A percentile compares a stretch with the other conserved stretches of the same genome.
phyloP scores from a whole-genome alignment of 306 rosid genomes.

The Alnus rubra region DNA sequence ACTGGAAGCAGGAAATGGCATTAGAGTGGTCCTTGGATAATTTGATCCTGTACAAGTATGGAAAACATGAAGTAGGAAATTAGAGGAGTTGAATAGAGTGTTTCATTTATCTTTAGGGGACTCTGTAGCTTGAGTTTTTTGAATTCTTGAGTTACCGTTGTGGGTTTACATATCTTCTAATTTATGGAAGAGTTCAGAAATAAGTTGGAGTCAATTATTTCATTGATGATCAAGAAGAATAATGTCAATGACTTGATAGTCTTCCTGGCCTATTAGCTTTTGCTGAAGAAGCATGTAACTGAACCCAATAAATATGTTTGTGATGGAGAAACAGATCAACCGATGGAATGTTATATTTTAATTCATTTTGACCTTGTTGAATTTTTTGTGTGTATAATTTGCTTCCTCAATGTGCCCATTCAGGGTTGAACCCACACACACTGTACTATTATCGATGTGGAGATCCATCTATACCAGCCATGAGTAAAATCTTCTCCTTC shows the following conservation, averaged over 20 bases:
- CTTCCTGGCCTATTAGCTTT: background rate
- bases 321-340: background rate
- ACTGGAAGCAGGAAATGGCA: background rate
- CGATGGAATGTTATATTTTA: background rate
- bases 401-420: slow-evolving; percentile 2
- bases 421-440: slow-evolving; percentile 70
- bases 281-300: background rate
- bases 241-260: background rate
- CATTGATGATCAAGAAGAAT: background rate
- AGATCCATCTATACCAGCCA: slow-evolving; percentile 60
- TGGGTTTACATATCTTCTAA: background rate
- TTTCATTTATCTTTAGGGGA: background rate
- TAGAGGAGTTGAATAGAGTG: background rate
- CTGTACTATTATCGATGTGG: slow-evolving; percentile 71
- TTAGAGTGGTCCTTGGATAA: background rate
- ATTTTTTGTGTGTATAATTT: background rate
- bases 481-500: slow-evolving; percentile 59
- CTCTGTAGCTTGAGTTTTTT: background rate
- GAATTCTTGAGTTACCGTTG: background rate
- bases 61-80: background rate
- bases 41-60: background rate
- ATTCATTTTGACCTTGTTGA: background rate
- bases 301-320: background rate
- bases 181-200: background rate
- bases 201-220: background rate